These are phyloP conservation scores for Paulownia fortunei DNA, from an alignment of 257 asterid genomes.

Conservation along the genomic window DNA sequence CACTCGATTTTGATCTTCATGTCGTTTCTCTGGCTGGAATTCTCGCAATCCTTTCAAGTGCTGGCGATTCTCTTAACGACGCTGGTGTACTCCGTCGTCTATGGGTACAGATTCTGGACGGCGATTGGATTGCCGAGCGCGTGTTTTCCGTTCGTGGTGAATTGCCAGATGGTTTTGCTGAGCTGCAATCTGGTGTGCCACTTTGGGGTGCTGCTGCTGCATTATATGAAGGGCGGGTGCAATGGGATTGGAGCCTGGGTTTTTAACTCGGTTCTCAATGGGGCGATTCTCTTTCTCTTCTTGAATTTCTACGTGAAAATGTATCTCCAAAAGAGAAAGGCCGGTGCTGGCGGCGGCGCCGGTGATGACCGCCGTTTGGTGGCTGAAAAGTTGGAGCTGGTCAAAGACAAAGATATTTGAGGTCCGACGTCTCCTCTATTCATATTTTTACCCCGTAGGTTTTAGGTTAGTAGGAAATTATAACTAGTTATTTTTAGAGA, in stretches of 20 bases:
- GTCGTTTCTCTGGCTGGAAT: constrained; percentile 85
- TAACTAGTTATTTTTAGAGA: neutral
- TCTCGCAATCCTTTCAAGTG: constrained; percentile 80
- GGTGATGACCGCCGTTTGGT: neutral
- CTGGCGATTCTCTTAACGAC: constrained; percentile 66
- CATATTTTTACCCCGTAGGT: neutral
- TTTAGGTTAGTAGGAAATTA: constrained; percentile 5
- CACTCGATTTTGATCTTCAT: constrained; percentile 62
- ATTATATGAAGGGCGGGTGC: constrained; percentile 73
- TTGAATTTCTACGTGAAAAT: constrained; percentile 67
- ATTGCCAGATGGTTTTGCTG: constrained; percentile 63
- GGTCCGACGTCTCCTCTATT: constrained; percentile 21
- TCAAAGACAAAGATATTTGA: constrained; percentile 41
- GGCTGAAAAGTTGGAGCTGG: constrained; percentile 23
- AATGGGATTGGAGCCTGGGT: constrained; percentile 87
- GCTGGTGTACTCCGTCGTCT: constrained; percentile 59
- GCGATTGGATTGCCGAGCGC: constrained; percentile 76
- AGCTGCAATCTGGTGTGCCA: constrained; percentile 75
- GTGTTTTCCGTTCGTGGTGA: constrained; percentile 66
- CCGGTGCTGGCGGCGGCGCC: neutral
- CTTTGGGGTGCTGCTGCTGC: constrained; percentile 64
- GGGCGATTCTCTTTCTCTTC: constrained; percentile 61
- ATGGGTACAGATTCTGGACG: constrained; percentile 88
- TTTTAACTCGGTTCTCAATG: constrained; percentile 75
- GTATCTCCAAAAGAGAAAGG: constrained; percentile 38